These are phyloP conservation scores for Clitopilus hobsonii DNA, from an alignment of 768 basidiomycete genomes.

Conservation along the genomic window DNA sequence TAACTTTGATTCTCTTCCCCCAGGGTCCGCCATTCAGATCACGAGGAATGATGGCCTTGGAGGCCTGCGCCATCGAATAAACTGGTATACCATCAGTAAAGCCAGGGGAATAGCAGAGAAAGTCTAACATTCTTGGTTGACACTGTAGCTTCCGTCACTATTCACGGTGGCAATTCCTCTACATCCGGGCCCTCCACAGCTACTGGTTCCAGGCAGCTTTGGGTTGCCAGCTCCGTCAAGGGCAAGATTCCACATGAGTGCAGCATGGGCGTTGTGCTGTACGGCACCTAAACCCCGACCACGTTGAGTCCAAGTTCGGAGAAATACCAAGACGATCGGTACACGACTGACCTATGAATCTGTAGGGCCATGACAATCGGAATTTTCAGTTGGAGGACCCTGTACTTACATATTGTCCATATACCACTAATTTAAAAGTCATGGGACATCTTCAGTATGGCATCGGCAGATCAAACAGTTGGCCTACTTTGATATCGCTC, in stretches of 20 bases:
- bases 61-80: constrained; percentile 68
- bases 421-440: constrained; percentile 13
- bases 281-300: constrained; percentile 24
- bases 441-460: not conserved
- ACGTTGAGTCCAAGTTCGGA: too few relatives aligned
- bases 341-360: constrained; percentile 11
- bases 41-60: constrained; percentile 63
- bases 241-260: constrained; percentile 75
- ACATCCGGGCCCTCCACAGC: constrained; percentile 59
- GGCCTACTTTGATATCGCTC: constrained; percentile 62
- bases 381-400: too few relatives aligned
- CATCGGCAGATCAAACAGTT: constrained; percentile 11
- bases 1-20: constrained; percentile 59
- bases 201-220: constrained; percentile 56
- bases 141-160: constrained; percentile 49
- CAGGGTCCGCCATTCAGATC: constrained; percentile 56
- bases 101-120: not conserved
- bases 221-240: constrained; percentile 61
- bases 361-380: not conserved
- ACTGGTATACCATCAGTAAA: too few relatives aligned
- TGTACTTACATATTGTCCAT: constrained; percentile 17
- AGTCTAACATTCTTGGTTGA: constrained; percentile 68
- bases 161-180: constrained; percentile 62
- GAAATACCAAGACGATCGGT: too few relatives aligned
- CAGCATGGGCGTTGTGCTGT: constrained; percentile 37